Evolutionary conservation across 805 yeast genomes (phyloP), one percentile per base, ranked within the genome.

Genomic region (Candida ulmi): DNA sequence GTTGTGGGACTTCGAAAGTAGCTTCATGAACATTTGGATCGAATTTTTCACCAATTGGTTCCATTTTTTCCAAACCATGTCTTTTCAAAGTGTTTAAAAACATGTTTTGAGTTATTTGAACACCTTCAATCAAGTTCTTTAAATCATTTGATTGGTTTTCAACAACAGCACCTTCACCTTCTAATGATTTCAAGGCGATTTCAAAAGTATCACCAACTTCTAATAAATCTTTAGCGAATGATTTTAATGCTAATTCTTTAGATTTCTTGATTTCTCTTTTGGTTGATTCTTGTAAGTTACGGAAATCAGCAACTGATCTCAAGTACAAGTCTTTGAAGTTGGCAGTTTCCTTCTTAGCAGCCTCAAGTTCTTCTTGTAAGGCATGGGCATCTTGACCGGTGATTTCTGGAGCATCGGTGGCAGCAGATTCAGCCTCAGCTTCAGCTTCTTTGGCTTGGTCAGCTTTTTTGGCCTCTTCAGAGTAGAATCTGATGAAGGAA

Each of bases 11-110:
- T 54, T 72, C 74, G 40, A 72, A 72, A 21, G 73, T 65, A 37
- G 78, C 78, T 56, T 72, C 78, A 51, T 72, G 78, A 40, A 63
- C 61, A 56, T 72, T 72, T 40, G 78, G 78, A 54, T 72, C 78
- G 41, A 72, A 72, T 35, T 52, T 56, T 53, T 71, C 63, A 33
- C 74, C 77, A 37, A 69, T 41, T 28, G 78, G 75, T 52, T 71
- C 74, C 37, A 72, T 65, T 55, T 66, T 67, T 44, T 63, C 68
- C 45, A 72, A 62, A 15, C 78, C 78, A 54, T 71, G 74, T 48
- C 62, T 71, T 37, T 54, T 56, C 54, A 72, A 63, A 15, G 78
- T 72, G 57, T 71, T 72, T 46, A 67, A 69, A 50, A 72, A 72
- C 35, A 71, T 64, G 43, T 58, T 60, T 57, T 70, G 65, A 33